phyloP scores from a whole-genome alignment of 805 yeast species.

The Soucietia sequanensis region DNA sequence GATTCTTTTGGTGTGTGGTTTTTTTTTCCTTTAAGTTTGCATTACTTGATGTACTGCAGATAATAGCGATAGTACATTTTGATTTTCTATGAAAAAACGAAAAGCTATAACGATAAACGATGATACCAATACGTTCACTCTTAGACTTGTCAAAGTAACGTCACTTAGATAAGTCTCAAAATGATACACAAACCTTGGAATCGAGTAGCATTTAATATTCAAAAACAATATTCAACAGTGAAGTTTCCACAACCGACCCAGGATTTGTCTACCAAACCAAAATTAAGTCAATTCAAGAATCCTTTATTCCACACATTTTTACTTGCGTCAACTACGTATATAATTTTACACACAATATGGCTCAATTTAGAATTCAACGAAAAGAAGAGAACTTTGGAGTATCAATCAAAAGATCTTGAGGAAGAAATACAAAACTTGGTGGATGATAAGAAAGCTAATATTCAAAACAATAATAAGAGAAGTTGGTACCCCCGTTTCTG shows the following conservation, averaged over 20 bases:
- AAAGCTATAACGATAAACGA: too few species aligned
- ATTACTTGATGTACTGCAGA: too few species aligned
- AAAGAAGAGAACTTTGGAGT: slow-evolving; percentile 14
- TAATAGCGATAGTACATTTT: too few species aligned
- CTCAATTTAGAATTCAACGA: slow-evolving; percentile 28
- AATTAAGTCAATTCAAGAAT: slow-evolving; percentile 32
- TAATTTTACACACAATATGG: slow-evolving; percentile 35
- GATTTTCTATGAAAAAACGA: too few species aligned
- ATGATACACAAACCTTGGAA: too few species aligned
- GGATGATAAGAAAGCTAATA: slow-evolving; percentile 23
- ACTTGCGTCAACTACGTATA: slow-evolving; percentile 38
- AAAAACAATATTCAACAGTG: slow-evolving; percentile 7
- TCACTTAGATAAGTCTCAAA: too few species aligned
- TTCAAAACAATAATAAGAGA: slow-evolving; percentile 13
- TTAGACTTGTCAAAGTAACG: too few species aligned
- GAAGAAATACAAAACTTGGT: slow-evolving; percentile 26
- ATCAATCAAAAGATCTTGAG: slow-evolving; percentile 19
- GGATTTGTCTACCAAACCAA: slow-evolving; percentile 27
- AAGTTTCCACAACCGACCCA: slow-evolving; percentile 8
- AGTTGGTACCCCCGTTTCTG: too few species aligned
- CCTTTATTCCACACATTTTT: slow-evolving; percentile 40
- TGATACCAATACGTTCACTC: too few species aligned
- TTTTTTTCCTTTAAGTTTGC: too few species aligned
- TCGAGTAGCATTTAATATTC: too few species aligned
- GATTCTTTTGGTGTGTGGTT: too few species aligned